phyloP scores from a whole-genome alignment of 176 grass and related monocot genomes.

The Rhipidocladum racemiflorum region DNA sequence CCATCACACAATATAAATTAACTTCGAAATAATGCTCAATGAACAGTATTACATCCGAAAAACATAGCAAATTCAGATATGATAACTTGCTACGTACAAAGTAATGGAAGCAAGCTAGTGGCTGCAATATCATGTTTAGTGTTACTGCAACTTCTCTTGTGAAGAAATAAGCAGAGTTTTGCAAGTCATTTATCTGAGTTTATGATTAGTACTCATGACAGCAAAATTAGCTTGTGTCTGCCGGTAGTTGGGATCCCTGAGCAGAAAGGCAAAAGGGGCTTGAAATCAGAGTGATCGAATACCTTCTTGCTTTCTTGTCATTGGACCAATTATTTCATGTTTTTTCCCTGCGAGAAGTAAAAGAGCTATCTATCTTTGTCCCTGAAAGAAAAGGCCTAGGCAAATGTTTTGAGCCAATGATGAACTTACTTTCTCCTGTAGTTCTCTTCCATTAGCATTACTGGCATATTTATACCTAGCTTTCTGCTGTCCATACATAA shows the following conservation, averaged over 20 bases:
- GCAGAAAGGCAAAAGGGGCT: background rate
- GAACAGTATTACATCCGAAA: background rate
- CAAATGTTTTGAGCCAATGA: background rate
- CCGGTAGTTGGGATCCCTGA: background rate
- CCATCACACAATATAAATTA: background rate
- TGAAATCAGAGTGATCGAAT: background rate
- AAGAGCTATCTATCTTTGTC: background rate
- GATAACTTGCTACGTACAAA: background rate
- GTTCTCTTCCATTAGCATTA: background rate
- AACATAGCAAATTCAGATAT: background rate
- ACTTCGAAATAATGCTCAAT: background rate
- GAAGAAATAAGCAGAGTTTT: background rate
- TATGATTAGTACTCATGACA: background rate
- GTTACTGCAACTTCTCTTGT: background rate
- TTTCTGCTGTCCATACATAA: background rate
- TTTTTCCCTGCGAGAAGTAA: background rate
- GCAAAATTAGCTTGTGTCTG: background rate
- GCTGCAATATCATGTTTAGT: background rate
- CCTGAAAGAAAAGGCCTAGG: background rate
- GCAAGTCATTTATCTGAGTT: background rate
- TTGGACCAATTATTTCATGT: constrained; percentile 22
- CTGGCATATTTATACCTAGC: background rate
- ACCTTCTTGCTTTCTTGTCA: background rate
- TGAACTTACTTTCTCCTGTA: background rate
- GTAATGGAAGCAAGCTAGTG: background rate